phyloP scores from a whole-genome alignment of 2,329 filamentous ascomycete genomes.

The Beauveria scarabaeidicola region DNA sequence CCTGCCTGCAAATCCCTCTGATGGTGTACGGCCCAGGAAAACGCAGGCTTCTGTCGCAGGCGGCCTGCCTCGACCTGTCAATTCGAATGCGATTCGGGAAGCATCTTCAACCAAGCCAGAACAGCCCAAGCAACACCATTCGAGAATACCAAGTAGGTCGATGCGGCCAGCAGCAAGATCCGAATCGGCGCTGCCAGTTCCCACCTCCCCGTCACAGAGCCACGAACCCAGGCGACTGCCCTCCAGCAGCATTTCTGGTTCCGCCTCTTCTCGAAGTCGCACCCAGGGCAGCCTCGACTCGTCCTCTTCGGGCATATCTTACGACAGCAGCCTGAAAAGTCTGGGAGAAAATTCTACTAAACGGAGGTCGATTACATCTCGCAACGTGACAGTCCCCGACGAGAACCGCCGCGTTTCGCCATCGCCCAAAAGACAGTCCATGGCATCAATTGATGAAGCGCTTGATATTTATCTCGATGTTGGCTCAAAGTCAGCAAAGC shows the following conservation, averaged over 20 bases:
- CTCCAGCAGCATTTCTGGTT: slow-evolving; percentile 26
- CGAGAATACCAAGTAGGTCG: slow-evolving; percentile 4
- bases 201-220: slow-evolving; percentile 14
- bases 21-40: slow-evolving; percentile 5
- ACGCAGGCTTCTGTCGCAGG: neutral
- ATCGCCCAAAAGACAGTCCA: slow-evolving; percentile 1
- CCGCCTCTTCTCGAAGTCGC: slow-evolving; percentile 26
- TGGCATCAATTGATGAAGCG: slow-evolving; percentile 5
- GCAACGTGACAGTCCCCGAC: slow-evolving; percentile 25
- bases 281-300: slow-evolving; percentile 25
- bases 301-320: slow-evolving; percentile 26
- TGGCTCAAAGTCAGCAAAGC: slow-evolving; percentile 27
- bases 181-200: neutral
- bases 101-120: neutral
- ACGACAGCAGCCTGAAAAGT: slow-evolving; percentile 24
- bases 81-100: neutral
- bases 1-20: slow-evolving; percentile 8
- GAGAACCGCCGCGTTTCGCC: slow-evolving; percentile 14
- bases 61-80: neutral
- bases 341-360: slow-evolving; percentile 36
- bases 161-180: neutral
- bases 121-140: neutral
- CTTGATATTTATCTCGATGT: slow-evolving; percentile 17
- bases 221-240: slow-evolving; percentile 37
- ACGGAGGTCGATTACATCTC: slow-evolving; percentile 40